Conservation (phyloP, 2,329 filamentous ascomycete species). For the Verticillium tricorpus region DNA sequence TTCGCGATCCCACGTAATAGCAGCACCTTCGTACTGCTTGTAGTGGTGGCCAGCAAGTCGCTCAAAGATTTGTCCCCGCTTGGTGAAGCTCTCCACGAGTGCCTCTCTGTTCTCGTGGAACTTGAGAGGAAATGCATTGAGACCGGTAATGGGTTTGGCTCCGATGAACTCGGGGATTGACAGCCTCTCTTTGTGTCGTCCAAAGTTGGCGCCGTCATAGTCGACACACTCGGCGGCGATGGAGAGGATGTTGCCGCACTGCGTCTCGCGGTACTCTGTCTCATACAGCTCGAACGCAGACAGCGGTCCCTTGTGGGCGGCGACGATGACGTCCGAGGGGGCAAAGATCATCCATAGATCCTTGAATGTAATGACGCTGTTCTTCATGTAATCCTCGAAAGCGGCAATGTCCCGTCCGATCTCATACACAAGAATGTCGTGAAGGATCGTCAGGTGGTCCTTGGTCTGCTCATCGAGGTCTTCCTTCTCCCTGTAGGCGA, state of each 20-base stretch:
- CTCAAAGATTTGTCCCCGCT: slow-evolving; percentile 40
- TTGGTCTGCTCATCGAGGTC: slow-evolving; percentile 37
- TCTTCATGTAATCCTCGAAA: slow-evolving; percentile 45
- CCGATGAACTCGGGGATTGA: slow-evolving; percentile 37
- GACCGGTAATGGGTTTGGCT: slow-evolving; percentile 35
- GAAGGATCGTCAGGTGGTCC: slow-evolving; percentile 42
- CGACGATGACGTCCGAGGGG: slow-evolving; percentile 37
- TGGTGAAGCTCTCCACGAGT: slow-evolving; percentile 27
- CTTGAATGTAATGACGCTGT: slow-evolving; percentile 48
- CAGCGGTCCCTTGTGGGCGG: slow-evolving; percentile 31
- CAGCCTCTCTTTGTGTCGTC: slow-evolving; percentile 29
- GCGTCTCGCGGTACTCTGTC: slow-evolving; percentile 29
- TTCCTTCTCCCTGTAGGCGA: slow-evolving; percentile 32
- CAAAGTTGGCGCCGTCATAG: slow-evolving; percentile 43
- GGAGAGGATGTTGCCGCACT: slow-evolving; percentile 32
- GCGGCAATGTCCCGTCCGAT: slow-evolving; percentile 44
- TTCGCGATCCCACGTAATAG: slow-evolving; percentile 28
- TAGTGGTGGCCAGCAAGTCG: slow-evolving; percentile 40
- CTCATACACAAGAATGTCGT: slow-evolving; percentile 43
- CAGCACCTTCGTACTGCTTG: slow-evolving; percentile 38
- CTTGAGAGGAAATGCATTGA: slow-evolving; percentile 38
- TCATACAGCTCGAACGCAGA: slow-evolving; percentile 33
- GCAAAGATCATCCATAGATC: slow-evolving; percentile 51
- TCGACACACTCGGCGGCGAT: slow-evolving; percentile 39
- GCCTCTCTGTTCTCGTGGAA: slow-evolving; percentile 35